phyloP scores from a whole-genome alignment of 257 asterid species.

The Anisodus acutangulus region DNA sequence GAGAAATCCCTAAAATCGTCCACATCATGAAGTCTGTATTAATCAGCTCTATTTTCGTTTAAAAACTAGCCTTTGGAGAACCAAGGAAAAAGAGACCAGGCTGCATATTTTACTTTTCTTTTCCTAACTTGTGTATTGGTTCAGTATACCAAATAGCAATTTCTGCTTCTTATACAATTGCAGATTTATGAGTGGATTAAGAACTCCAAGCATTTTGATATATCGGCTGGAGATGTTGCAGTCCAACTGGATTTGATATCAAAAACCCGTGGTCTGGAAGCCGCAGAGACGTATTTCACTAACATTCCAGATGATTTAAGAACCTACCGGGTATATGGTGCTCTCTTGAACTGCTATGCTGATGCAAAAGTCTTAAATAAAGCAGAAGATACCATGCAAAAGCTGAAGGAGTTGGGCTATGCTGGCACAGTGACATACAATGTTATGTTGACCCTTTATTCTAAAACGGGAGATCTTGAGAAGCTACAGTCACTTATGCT shows the following conservation, averaged over 20 bases:
- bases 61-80: neutral
- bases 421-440: slow-evolving; percentile 34
- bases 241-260: slow-evolving; percentile 40
- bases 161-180: neutral
- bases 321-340: slow-evolving; percentile 27
- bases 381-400: slow-evolving; percentile 46
- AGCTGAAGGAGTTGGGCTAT: slow-evolving; percentile 38
- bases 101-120: neutral
- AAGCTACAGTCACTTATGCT: slow-evolving; percentile 41
- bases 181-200: slow-evolving; percentile 42
- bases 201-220: neutral
- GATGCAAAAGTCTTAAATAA: slow-evolving; percentile 30
- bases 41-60: neutral
- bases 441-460: slow-evolving; percentile 50
- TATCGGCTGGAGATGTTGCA: slow-evolving; percentile 39
- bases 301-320: slow-evolving; percentile 35
- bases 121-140: neutral
- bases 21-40: neutral
- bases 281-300: slow-evolving; percentile 42
- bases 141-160: neutral
- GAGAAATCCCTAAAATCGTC: neutral
- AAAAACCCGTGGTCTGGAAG: slow-evolving; percentile 41
- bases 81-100: neutral
- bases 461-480: slow-evolving; percentile 36
- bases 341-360: slow-evolving; percentile 47